These are phyloP conservation scores for Eurotiales sp. DNA, from an alignment of 2,329 filamentous ascomycete genomes.

Conservation along the genomic window DNA sequence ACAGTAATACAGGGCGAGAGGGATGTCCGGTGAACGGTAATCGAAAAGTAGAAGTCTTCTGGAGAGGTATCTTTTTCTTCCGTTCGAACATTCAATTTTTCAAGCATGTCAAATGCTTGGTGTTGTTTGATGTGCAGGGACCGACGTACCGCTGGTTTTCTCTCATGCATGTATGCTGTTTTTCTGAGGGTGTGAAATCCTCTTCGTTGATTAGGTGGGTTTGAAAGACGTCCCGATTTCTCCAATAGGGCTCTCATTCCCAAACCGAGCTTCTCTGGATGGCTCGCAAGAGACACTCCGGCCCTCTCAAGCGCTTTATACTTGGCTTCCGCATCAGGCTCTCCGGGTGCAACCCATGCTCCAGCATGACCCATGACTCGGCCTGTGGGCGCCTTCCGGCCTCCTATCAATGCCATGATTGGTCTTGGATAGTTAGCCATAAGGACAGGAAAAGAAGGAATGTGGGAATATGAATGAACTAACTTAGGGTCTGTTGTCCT, in stretches of 20 bases:
- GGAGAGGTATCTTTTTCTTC: constrained; percentile 32
- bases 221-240: constrained; percentile 28
- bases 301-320: constrained; percentile 62
- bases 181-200: constrained; percentile 47
- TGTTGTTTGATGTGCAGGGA: constrained; percentile 54
- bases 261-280: constrained; percentile 70
- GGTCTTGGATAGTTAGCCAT: constrained; percentile 47
- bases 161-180: no score
- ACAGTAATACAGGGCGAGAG: constrained; percentile 62
- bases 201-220: constrained; percentile 42
- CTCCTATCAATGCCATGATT: constrained; percentile 68
- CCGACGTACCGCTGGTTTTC: constrained; percentile 45
- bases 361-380: constrained; percentile 77
- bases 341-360: constrained; percentile 65
- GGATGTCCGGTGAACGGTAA: constrained; percentile 62
- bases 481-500: constrained; percentile 61
- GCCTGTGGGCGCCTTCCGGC: constrained; percentile 59
- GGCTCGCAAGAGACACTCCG: constrained; percentile 67
- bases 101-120: constrained; percentile 55
- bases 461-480: no score
- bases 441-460: constrained; percentile 16
- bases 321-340: constrained; percentile 63
- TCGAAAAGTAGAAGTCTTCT: constrained; percentile 53
- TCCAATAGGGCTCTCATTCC: constrained; percentile 61
- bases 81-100: constrained; percentile 46